Base-by-base conservation (phyloP, 352 stramenopile genomes). In the Phytophthora ramorum region DNA sequence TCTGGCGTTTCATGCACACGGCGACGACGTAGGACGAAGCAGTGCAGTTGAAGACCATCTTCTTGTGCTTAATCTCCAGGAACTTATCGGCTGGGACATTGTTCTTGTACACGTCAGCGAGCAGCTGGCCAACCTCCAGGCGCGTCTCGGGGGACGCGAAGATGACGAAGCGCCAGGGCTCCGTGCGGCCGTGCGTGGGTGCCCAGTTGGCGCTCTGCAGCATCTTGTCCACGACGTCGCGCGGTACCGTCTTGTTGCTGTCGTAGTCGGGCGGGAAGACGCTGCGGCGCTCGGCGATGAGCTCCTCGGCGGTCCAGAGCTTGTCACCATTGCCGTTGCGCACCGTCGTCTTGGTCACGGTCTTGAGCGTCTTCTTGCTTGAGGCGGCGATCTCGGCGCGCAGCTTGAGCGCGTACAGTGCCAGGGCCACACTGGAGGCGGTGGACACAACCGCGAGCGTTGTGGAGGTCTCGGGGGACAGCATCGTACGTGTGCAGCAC, bases 1-100 rank as follows among this genome's bases (percentile, higher is more conserved):
- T 77, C 60, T 96, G 88, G 58, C 88, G 88, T 79, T 96, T 91
- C 79, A 96, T 90, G 75, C 83, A 91, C 59, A 96, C 93, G 52
- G 88, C 86, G 55, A 96, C 88, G 20, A 93, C 85, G 67, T 91
- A 80, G 51, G 84, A 93, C 22, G 85, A 83, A 34, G 73, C 57
- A 19, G 69, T 74, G 71, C 91, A 95, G 61, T 82, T 89, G 44
- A 81, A 67, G 45, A 92, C 58, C 53, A 91, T 90, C 71, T 93
- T 95, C 57, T 91, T 74, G 61, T 90, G 89, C 60, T 94, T 94
- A 47, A 78, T 83, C 58, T 89, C 67, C n/a, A 91, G 62, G 54
- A 93, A 94, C 59, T 89, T 90, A 56, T 88, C 71, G 1, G 69
- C 73, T 0, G 88, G 85, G 17, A 83, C 74, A 44, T 75, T 70